These are phyloP conservation scores for Blastobotrys persicus DNA, from an alignment of 1,139 yeast species.

Conservation along the genomic window DNA sequence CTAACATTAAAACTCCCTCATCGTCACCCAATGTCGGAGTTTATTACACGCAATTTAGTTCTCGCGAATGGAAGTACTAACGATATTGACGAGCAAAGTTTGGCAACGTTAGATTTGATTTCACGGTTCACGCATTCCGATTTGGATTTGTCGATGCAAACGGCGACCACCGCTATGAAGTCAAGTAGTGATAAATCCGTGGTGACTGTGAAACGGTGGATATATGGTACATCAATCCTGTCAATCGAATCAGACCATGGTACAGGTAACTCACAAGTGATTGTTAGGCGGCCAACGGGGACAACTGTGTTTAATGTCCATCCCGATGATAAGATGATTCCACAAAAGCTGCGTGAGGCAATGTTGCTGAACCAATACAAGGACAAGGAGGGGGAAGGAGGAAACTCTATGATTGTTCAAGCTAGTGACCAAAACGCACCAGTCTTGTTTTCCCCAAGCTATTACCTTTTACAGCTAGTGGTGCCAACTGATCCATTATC, in stretches of 20 bases:
- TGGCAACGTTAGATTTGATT: slow-evolving; percentile 68
- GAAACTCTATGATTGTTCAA: slow-evolving; percentile 7
- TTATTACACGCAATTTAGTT: slow-evolving; percentile 58
- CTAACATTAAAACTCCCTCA: slow-evolving; percentile 59
- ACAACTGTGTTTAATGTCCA: slow-evolving; percentile 48
- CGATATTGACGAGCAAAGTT: slow-evolving; percentile 50
- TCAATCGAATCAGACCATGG: slow-evolving; percentile 53
- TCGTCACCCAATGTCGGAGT: slow-evolving; percentile 59
- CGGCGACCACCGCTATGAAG: slow-evolving; percentile 15
- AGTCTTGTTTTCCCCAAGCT: slow-evolving; percentile 43
- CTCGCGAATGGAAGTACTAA: slow-evolving; percentile 44
- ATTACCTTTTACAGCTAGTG: slow-evolving; percentile 43
- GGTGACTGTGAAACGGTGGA: slow-evolving; percentile 49
- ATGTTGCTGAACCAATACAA: slow-evolving; percentile 14
- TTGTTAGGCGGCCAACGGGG: slow-evolving; percentile 68
- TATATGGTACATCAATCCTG: slow-evolving; percentile 57
- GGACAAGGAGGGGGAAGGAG: slow-evolving; percentile 11
- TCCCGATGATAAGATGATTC: slow-evolving; percentile 46
- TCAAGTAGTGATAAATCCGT: slow-evolving; percentile 11
- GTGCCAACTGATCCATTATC: slow-evolving; percentile 33
- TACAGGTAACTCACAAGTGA: slow-evolving; percentile 54
- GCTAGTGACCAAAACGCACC: neutral
- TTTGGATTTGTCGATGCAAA: slow-evolving; percentile 50
- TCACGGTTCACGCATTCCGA: slow-evolving; percentile 66
- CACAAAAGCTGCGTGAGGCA: slow-evolving; percentile 32